Evolutionary conservation across 2,329 filamentous ascomycete genomes (phyloP).

Genomic region (Cercospora janseana): DNA sequence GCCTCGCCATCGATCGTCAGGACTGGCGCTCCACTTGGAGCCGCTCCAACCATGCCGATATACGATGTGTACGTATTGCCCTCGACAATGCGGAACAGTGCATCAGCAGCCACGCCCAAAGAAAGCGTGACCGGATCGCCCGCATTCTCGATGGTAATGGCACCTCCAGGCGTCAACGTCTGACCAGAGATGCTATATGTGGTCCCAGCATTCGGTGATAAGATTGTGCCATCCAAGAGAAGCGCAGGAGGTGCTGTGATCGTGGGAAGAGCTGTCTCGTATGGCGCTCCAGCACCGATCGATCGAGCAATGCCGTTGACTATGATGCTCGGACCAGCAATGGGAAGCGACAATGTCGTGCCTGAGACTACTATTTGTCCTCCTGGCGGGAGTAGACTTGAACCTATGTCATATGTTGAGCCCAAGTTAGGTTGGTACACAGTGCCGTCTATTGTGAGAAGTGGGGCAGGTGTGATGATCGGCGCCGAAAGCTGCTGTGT

Average conservation of each 20-base stretch:
- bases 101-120: constrained; percentile 36
- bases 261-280: constrained; percentile 16
- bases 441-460: constrained; percentile 33
- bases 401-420: constrained; percentile 35
- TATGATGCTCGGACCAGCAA: constrained; percentile 42
- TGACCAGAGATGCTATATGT: constrained; percentile 32
- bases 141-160: constrained; percentile 27
- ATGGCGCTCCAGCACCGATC: constrained; percentile 7
- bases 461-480: constrained; percentile 33
- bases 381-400: constrained; percentile 30
- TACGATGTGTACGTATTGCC: constrained; percentile 29
- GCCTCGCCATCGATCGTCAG: constrained; percentile 32
- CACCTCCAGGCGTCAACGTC: constrained; percentile 31
- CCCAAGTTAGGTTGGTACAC: constrained; percentile 35
- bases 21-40: constrained; percentile 26
- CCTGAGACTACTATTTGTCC: constrained; percentile 41
- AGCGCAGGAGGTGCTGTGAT: constrained; percentile 36
- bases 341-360: constrained; percentile 42
- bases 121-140: constrained; percentile 33
- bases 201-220: constrained; percentile 30
- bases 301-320: constrained; percentile 35
- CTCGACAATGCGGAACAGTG: constrained; percentile 24
- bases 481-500: constrained; percentile 38
- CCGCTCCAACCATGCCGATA: constrained; percentile 22
- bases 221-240: constrained; percentile 32